phyloP scores from a whole-genome alignment of 306 rosid genomes.

The Sechiopsis laciniata region DNA sequence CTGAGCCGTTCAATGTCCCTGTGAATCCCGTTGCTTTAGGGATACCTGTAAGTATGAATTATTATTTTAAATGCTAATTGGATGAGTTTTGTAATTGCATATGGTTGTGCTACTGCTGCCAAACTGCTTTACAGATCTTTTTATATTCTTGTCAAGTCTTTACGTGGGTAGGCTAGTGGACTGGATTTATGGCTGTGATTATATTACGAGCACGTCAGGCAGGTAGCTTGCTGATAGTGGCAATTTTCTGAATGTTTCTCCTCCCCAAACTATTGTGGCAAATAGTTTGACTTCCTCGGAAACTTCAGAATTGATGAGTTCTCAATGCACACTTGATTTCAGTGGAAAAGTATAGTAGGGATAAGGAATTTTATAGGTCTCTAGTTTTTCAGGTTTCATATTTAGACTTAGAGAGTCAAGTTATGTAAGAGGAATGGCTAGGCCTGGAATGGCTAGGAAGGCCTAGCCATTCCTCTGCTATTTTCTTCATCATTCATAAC shows the following conservation, averaged over 20 bases:
- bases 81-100: slow-evolving; percentile 14
- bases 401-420: background rate
- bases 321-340: background rate
- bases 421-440: background rate
- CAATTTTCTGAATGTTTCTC: background rate
- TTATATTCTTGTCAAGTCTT: background rate
- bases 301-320: background rate
- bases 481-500: background rate
- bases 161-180: background rate
- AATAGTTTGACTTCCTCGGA: background rate
- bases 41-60: slow-evolving; percentile 68
- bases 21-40: slow-evolving; percentile 92
- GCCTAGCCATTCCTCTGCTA: background rate
- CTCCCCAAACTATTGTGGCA: background rate
- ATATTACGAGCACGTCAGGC: background rate
- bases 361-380: background rate
- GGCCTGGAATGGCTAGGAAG: no score
- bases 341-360: slow-evolving; percentile 1
- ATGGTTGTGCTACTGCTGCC: background rate
- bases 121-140: background rate
- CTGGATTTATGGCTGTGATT: background rate
- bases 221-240: background rate
- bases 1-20: slow-evolving; percentile 92
- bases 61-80: background rate
- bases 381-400: background rate